Conservation (phyloP, 768 basidiomycete genomes). For the Phanerodontia chrysosporium region DNA sequence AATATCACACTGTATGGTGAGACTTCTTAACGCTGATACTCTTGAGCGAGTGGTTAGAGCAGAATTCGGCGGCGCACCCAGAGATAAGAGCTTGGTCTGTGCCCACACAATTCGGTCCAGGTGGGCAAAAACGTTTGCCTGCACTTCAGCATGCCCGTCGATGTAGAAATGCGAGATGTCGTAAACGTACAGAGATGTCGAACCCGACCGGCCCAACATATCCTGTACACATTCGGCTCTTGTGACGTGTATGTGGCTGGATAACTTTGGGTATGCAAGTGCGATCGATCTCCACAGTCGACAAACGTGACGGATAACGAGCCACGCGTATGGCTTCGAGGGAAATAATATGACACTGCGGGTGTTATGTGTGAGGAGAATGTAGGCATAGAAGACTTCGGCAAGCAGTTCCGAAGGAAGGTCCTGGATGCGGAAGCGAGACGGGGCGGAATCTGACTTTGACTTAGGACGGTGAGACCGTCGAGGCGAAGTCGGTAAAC, state of each 20-base stretch:
- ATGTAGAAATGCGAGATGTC: not conserved
- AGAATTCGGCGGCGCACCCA: too few relatives aligned
- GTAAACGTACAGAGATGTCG: not conserved
- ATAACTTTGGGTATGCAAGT: not conserved
- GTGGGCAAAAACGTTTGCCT: too few relatives aligned
- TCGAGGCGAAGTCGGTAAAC: too few relatives aligned
- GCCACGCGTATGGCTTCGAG: not conserved
- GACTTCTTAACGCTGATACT: too few relatives aligned
- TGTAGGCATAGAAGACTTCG: not conserved
- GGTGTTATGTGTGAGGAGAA: not conserved
- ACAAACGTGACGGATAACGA: not conserved
- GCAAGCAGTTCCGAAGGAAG: not conserved
- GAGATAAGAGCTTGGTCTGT: too few relatives aligned
- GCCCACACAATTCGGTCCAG: too few relatives aligned
- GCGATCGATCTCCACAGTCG: not conserved
- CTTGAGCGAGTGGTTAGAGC: too few relatives aligned
- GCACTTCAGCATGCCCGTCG: too few relatives aligned
- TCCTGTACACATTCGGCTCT: not conserved
- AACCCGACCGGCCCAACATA: slow-evolving; percentile 4
- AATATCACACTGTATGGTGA: too few relatives aligned
- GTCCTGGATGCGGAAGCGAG: not conserved
- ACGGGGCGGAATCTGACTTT: not conserved
- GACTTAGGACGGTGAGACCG: too few relatives aligned
- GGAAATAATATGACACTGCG: too few relatives aligned
- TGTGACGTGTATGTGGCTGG: not conserved